phyloP scores from a whole-genome alignment of 495 filamentous ascomycete species.

The Aspergillus hancockii region DNA sequence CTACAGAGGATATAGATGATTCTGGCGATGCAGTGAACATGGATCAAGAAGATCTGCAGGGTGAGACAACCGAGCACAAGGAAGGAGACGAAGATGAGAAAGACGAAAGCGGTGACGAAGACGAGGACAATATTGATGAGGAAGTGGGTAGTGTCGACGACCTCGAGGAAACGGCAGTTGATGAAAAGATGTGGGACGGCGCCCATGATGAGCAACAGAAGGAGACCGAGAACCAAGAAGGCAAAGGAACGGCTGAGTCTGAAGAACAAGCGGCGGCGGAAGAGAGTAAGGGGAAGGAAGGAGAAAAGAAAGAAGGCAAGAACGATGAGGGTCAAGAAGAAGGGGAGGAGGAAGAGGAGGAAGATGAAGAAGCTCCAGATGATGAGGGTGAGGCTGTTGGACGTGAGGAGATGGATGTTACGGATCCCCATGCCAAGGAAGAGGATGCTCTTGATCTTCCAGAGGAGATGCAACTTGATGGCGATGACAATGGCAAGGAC shows the following conservation, averaged over 20 bases:
- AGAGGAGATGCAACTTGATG: conserved; percentile 71
- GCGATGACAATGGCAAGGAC: conserved; percentile 61
- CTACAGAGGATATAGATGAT: conserved; percentile 64
- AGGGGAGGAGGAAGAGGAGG: conserved; percentile 58
- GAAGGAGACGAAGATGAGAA: conserved; percentile 78
- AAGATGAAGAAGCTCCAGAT: conserved; percentile 57
- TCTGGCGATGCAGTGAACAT: conserved; percentile 91
- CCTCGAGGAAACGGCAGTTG: conserved; percentile 81
- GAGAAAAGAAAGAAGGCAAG: conserved; percentile 44
- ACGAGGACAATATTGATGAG: conserved; percentile 76
- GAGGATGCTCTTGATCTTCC: conserved; percentile 64
- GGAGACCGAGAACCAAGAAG: conserved; percentile 75
- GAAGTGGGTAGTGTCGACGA: conserved; percentile 88
- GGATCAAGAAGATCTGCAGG: conserved; percentile 77
- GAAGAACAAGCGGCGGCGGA: conserved; percentile 65
- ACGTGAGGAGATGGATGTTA: conserved; percentile 60
- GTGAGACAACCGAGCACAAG: conserved; percentile 41
- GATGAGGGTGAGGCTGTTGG: conserved; percentile 63
- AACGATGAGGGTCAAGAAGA: conserved; percentile 57
- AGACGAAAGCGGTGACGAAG: conserved; percentile 55
- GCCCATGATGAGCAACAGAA: conserved; percentile 75
- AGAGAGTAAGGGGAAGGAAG: conserved; percentile 52
- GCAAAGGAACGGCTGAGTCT: conserved; percentile 62
- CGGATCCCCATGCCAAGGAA: conserved; percentile 74
- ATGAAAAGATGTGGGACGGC: conserved; percentile 98